phyloP scores from a whole-genome alignment of 2,329 filamentous ascomycete genomes.

The Berkeleyomyces basicola region DNA sequence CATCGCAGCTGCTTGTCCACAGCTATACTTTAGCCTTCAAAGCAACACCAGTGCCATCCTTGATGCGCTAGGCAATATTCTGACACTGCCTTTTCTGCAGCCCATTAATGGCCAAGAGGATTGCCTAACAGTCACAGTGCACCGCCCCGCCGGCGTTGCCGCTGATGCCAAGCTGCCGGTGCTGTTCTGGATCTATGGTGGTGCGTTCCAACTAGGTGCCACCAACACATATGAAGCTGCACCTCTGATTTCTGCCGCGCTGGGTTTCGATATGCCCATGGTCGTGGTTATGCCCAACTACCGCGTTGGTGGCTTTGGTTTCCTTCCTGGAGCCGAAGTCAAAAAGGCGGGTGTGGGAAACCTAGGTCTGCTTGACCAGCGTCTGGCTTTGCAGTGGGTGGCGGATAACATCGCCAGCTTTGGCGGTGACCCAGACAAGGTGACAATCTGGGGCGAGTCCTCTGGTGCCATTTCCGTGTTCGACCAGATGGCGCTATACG shows the following conservation, averaged over 20 bases:
- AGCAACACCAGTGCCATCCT: constrained; percentile 19
- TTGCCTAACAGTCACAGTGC: constrained; percentile 33
- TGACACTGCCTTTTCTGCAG: constrained; percentile 30
- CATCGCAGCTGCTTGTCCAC: constrained; percentile 36
- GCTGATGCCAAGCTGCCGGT: constrained; percentile 33
- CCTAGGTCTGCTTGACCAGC: constrained; percentile 43
- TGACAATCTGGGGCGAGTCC: constrained; percentile 49
- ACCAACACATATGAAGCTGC: constrained; percentile 24
- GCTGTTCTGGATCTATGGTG: constrained; percentile 41
- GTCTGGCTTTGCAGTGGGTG: constrained; percentile 44
- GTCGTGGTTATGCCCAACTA: constrained; percentile 51
- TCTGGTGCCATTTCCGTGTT: constrained; percentile 44
- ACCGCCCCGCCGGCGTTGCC: constrained; percentile 28
- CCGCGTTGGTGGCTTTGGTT: constrained; percentile 45
- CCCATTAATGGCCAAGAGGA: constrained; percentile 30
- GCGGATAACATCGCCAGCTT: constrained; percentile 48
- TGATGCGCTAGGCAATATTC: constrained; percentile 24
- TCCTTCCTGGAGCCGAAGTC: constrained; percentile 40
- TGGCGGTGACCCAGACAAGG: constrained; percentile 46
- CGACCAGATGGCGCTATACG: constrained; percentile 45
- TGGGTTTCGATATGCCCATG: constrained; percentile 35
- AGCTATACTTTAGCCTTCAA: constrained; percentile 35
- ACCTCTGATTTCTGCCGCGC: constrained; percentile 20
- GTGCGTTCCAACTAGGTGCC: constrained; percentile 27
- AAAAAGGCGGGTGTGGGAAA: constrained; percentile 39